Base-by-base conservation (phyloP, 257 asterid genomes). In the Phtheirospermum japonicum region DNA sequence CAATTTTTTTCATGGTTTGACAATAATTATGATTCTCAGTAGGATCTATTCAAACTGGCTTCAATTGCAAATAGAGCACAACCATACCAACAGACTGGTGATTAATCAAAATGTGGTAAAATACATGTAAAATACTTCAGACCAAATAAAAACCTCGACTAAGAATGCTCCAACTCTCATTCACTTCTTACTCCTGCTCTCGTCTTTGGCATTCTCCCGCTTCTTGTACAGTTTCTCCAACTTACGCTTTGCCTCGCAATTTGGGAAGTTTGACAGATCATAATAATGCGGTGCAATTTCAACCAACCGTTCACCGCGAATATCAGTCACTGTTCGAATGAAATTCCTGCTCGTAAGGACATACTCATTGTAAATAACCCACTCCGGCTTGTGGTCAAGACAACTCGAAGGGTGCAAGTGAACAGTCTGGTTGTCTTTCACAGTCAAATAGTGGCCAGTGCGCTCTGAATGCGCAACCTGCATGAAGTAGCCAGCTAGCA, bases 401-500 rank as follows among this genome's bases (percentile, higher is more conserved):
- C 99, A 89, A 72, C 85, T 92, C 14, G 97, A 92, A 40, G 99
- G 99, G 50, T 92, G 99, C 61, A 92, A 74, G 68, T 86, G 97
- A 59, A 92, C 99, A 48, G 80, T 90, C 99, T 93, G 97, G 76
- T 89, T 93, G 78, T 93, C 99, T 76, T 93, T 93, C 51, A 93
- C 97, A 0, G 99, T 89, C 65, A 89, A 79, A 79, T 89, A 93
- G 73, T 89, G 96, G 11, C 95, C 96, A 6, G 90, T 77, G 19
- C 90, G 94, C 74, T 89, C 99, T 68, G 89, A 65, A 80, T 92
- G 99, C 39, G 99, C 97, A 69, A 93, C 99, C 85, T 93, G 99
- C 99, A 93, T 93, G 73, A 93, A 93, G 74, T 92, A 93, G 56
- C 97, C 99, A 79, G 99, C 99, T 17, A 93, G 75, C 99, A 93